Percentiles rank a stretch among this genome's conserved stretches.
Conservation (phyloP, 2,329 filamentous ascomycete genomes). For the Pleurostoma richardsiae region DNA sequence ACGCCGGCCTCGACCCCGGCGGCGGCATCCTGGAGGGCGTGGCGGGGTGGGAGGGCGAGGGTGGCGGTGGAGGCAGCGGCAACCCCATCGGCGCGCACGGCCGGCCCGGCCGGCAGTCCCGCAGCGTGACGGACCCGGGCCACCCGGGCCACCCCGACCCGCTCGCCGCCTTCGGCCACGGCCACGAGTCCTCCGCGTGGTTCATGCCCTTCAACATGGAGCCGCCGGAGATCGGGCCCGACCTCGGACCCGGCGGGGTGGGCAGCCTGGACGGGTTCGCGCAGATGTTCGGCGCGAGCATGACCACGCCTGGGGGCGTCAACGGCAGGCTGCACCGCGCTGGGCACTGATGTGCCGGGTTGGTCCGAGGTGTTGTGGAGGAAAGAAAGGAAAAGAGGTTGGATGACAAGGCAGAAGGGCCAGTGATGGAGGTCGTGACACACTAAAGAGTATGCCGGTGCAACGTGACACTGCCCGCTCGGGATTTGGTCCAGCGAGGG, state of each 20-base stretch:
- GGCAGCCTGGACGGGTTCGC: slow-evolving; percentile 43
- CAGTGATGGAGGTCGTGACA: too few species aligned
- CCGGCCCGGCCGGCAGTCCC: slow-evolving; percentile 9
- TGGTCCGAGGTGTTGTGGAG: too few species aligned
- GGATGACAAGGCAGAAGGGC: too few species aligned
- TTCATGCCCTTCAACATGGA: slow-evolving; percentile 93
- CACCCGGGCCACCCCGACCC: slow-evolving; percentile 7
- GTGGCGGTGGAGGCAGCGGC: slow-evolving; percentile 19
- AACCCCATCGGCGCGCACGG: slow-evolving; percentile 10
- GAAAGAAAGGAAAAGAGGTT: too few species aligned
- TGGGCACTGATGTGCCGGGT: slow-evolving; percentile 1
- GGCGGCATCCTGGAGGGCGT: slow-evolving; percentile 36
- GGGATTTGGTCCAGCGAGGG: too few species aligned
- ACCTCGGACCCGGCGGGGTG: slow-evolving; percentile 33
- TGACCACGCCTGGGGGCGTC: slow-evolving; percentile 29
- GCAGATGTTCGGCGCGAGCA: slow-evolving; percentile 38
- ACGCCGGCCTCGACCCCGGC: slow-evolving; percentile 47
- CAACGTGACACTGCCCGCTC: too few species aligned
- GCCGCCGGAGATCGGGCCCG: slow-evolving; percentile 57
- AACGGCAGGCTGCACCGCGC: slow-evolving; percentile 22
- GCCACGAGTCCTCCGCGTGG: slow-evolving; percentile 65
- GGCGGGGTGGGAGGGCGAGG: slow-evolving; percentile 34
- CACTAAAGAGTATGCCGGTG: too few species aligned
- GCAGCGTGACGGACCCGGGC: background rate
- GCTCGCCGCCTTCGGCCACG: slow-evolving; percentile 20